phyloP scores from a whole-genome alignment of 2,329 filamentous ascomycete species.

The Pseudopyricularia javanii region DNA sequence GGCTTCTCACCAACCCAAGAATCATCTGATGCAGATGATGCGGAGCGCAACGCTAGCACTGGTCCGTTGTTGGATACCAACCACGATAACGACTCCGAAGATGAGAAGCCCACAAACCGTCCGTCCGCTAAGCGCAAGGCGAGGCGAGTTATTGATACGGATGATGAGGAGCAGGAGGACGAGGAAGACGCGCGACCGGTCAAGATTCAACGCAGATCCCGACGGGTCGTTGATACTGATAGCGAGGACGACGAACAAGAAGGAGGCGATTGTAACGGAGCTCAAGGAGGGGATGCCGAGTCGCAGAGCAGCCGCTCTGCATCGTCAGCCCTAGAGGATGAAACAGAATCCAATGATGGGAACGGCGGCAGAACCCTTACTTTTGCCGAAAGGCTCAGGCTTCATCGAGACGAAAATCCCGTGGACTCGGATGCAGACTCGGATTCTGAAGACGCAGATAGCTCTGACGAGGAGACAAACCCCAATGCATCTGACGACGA shows the following conservation, averaged over 20 bases:
- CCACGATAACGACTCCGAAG: neutral
- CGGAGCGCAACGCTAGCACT: neutral
- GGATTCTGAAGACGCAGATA: neutral
- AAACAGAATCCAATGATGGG: neutral
- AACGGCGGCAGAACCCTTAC: neutral
- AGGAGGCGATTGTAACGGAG: neutral
- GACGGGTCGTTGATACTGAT: neutral
- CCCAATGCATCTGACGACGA: neutral
- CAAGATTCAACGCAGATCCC: neutral
- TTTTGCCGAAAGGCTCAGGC: neutral
- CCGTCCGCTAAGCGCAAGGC: neutral
- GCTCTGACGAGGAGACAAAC: neutral
- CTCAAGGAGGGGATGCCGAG: neutral
- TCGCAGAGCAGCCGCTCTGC: neutral
- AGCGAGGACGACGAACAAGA: neutral
- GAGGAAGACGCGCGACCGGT: neutral
- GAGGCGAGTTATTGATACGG: neutral
- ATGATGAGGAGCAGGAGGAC: neutral
- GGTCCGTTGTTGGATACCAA: neutral
- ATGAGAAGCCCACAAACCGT: neutral
- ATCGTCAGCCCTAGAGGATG: neutral
- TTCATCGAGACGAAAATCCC: neutral
- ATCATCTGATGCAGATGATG: neutral
- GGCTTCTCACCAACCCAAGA: neutral
- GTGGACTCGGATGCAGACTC: neutral